A percentile compares a stretch with the other conserved stretches of the same genome.
Evolutionary conservation across 225 moss, liverwort and hornwort genomes (phyloP).

Genomic region (Pseudoscleropodium purum): DNA sequence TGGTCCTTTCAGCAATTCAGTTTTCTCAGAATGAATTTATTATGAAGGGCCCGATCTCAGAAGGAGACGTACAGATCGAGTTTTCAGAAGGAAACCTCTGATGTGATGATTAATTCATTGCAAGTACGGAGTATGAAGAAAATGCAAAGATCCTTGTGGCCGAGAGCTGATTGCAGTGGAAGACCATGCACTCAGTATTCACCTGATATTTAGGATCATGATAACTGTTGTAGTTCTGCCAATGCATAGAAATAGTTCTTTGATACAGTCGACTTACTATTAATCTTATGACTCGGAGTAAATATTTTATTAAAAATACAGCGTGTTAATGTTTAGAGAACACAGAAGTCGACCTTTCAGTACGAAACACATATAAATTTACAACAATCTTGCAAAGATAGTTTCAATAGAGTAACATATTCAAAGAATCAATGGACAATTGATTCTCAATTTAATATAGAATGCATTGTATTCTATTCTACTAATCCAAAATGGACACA

Average conservation of each 20-base stretch:
- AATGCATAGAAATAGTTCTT: neutral
- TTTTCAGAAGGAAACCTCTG: neutral
- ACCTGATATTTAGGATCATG: neutral
- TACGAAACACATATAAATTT: neutral
- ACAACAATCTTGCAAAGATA: neutral
- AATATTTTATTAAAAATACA: neutral
- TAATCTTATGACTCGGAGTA: neutral
- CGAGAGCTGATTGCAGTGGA: neutral
- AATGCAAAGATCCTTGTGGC: neutral
- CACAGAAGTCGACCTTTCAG: neutral
- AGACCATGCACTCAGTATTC: neutral
- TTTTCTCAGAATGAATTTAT: neutral
- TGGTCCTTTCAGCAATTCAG: neutral
- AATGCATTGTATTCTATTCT: neutral
- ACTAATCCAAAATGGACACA: neutral
- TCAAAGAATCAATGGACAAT: neutral
- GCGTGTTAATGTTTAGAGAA: no score
- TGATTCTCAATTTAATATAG: neutral
- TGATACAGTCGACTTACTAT: neutral
- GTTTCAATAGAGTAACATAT: neutral
- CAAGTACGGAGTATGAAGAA: neutral
- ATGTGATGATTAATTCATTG: neutral
- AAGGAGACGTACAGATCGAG: neutral
- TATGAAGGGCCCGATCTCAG: neutral
- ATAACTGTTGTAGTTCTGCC: neutral